Evolutionary conservation across 1,284 basidiomycete genomes (phyloP).

Genomic region (Boletus albobrunnescens): DNA sequence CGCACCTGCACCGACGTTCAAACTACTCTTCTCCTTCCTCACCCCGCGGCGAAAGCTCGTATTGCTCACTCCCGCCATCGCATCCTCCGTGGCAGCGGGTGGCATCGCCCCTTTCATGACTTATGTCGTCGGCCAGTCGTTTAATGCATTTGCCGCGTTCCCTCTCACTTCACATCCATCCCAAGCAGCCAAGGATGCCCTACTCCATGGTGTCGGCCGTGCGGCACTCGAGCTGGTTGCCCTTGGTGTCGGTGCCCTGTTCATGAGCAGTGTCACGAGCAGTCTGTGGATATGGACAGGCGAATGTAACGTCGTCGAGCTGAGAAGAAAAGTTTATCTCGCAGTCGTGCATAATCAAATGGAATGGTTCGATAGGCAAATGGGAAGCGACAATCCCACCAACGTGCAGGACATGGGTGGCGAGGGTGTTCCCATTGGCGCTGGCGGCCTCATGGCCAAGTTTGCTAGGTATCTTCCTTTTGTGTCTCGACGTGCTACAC

Average conservation of each 20-base stretch:
- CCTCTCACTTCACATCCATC: constrained; percentile 46
- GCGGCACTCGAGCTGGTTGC: constrained; percentile 69
- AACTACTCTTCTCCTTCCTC: constrained; percentile 54
- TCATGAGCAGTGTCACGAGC: constrained; percentile 72
- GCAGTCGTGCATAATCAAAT: constrained; percentile 73
- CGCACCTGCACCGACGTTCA: constrained; percentile 41
- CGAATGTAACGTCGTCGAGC: constrained; percentile 70
- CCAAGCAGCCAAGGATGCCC: constrained; percentile 45
- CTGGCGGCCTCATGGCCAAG: constrained; percentile 92
- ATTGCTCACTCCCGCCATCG: constrained; percentile 70
- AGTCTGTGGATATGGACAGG: constrained; percentile 86
- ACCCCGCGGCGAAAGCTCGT: constrained; percentile 44
- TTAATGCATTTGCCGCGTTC: constrained; percentile 72
- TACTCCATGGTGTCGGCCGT: constrained; percentile 58
- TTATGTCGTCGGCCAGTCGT: constrained; percentile 79
- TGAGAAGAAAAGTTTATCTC: constrained; percentile 69
- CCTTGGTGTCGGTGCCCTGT: constrained; percentile 66
- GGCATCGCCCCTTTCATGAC: constrained; percentile 93
- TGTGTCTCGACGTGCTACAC: background rate
- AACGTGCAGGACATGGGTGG: constrained; percentile 41
- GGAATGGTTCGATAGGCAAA: constrained; percentile 84
- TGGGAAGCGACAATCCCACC: constrained; percentile 57
- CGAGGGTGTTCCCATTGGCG: constrained; percentile 62
- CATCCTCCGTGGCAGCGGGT: constrained; percentile 67
- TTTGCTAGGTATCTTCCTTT: constrained; percentile 70